Evolutionary conservation across 2,329 filamentous ascomycete species (phyloP), one percentile per base, ranked within the genome.

Genomic region (Boeremia exigua): DNA sequence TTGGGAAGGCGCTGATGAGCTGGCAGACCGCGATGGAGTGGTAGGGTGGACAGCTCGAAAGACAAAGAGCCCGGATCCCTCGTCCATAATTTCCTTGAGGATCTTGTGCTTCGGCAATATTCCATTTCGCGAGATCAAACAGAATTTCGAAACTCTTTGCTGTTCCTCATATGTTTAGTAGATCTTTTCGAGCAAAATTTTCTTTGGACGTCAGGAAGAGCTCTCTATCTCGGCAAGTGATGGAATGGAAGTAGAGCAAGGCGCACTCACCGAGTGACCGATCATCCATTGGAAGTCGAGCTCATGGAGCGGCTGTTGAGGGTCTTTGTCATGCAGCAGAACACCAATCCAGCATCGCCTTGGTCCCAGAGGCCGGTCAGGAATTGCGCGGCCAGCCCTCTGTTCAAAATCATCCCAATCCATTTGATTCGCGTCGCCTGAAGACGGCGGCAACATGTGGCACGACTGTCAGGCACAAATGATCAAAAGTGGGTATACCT

Each of bases 261-360:
- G 12, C 14, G 10, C 23, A 65, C 71, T 63, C 56, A 75, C 71
- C n/a, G 44, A 32, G 46, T 72, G 63, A 14, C 63, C 68, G 32
- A 72, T 71, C 51, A 77, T 65, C 73, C 76, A 79, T 1, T 75
- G 48, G 43, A 77, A 74, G 42, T 76, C 69, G 1, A 25, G 8
- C 36, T 70, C 62, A 7, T 29, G 17, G 2, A 68, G 36, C 5
- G 43, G 29, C 3, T 65, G 48, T 3, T 61, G 30, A 4, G 56
- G 55, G 3, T 51, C 28, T 28, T 62, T 65, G 15, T 66, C 48
- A 37, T 66, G 60, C 17, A 57, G 47, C 2, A 78, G 61, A n/a
- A 79, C 60, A 12, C 67, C 75, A 12, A 77, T 66, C 65, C 71
- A 72, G 48, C 65, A 75, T 14, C 68, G 59, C 25, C 60, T 65